Evolutionary conservation across 2,329 filamentous ascomycete genomes (phyloP).

Genomic region (Cladosporium cucumerinum): DNA sequence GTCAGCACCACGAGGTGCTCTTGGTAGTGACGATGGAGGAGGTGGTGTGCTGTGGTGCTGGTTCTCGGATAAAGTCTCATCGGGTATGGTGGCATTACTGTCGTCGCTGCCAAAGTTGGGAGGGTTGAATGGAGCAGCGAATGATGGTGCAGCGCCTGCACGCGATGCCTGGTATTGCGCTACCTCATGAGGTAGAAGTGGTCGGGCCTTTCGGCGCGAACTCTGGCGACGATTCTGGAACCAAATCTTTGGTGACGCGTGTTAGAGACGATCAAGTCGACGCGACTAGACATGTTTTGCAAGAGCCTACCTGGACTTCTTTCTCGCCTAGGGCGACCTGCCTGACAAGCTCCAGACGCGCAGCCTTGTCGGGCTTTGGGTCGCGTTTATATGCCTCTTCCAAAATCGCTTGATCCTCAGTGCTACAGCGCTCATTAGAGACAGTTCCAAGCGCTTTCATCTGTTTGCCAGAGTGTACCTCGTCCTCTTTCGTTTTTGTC

Average conservation of each 20-base stretch:
- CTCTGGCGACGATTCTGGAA: constrained; percentile 95
- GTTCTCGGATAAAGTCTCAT: constrained; percentile 14
- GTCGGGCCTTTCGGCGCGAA: constrained; percentile 82
- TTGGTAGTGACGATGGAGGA: constrained; percentile 6
- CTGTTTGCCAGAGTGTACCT: constrained; percentile 45
- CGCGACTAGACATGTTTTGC: constrained; percentile 11
- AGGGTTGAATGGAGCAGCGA: constrained; percentile 2
- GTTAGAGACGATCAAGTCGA: constrained; percentile 29
- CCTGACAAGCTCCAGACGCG: constrained; percentile 78
- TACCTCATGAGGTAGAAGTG: constrained; percentile 74
- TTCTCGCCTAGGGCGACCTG: constrained; percentile 89
- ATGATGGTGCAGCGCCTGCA: constrained; percentile 12
- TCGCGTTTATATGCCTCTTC: constrained; percentile 82
- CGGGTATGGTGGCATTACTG: constrained; percentile 15
- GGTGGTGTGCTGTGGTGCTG: constrained; percentile 15
- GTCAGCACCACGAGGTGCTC: background rate
- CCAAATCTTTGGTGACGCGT: constrained; percentile 68
- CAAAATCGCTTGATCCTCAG: constrained; percentile 83
- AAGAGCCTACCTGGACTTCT: constrained; percentile 78
- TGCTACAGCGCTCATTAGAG: constrained; percentile 48
- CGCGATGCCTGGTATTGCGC: constrained; percentile 39
- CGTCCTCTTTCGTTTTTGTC: constrained; percentile 60
- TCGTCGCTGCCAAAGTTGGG: constrained; percentile 17
- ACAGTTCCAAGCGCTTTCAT: background rate
- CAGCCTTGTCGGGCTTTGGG: constrained; percentile 85